Base-by-base conservation (phyloP, 148 eudicot species). In the Silene latifolia region DNA sequence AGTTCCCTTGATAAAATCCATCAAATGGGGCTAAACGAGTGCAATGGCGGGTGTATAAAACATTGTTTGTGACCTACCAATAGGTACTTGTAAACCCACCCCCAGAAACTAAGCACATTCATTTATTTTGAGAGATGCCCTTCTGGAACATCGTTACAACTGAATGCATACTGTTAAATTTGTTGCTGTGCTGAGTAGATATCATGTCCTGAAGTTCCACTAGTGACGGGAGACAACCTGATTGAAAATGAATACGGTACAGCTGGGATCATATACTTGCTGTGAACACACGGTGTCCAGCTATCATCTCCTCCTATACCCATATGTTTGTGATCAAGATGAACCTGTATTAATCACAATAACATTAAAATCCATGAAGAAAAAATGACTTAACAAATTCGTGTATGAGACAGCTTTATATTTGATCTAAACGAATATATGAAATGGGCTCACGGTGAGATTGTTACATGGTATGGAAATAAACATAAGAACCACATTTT, bases 261-360 rank as follows among this genome's bases (percentile, higher is more conserved):
- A 60, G 97, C 81, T 63, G 88, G 89, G 78, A 92, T 84, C 82
- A 92, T 81, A 78, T 89, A 95, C 76, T 87, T 81, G 53, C 89
- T 88, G 61, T 90, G 99, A 67, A 92, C 97, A 71, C 89, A 84
- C 1, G 97, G 99, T 6, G 92, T 76, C 99, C 97, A 95, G 76
- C 99, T 95, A 84, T 95, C 99, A 35, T 95, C 99, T 69, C 99
- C 99, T 57, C 94, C 99, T 59, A 95, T 60, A 42, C 99, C 99
- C 99, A 92, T 95, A 84, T 92, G 97, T 75, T 92, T 95, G 89
- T 95, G 97, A 78, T 95, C 99, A 64, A 95, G 94, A 90, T 95
- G 99, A 83, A 95, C 93, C 97, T 95, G 86, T 29, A 74, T 20
- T 74, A 35, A 75, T 39, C 74, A 74, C 63, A 75, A 56, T 8